These are phyloP conservation scores for Leccinum subspadiceum DNA, from an alignment of 1,284 basidiomycete genomes.

Conservation along the genomic window DNA sequence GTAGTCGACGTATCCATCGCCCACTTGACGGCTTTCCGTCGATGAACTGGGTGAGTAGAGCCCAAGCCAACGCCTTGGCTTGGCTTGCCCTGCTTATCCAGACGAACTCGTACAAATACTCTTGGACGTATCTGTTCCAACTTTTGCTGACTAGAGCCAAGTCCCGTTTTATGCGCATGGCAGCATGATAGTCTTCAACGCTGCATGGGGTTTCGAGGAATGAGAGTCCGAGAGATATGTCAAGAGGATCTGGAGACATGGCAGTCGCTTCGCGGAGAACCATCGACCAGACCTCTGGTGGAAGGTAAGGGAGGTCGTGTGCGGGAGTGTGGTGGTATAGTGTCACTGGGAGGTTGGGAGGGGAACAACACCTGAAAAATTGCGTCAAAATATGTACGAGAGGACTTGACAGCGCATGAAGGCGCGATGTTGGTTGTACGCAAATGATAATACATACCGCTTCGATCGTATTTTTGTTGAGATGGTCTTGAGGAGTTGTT, in stretches of 20 bases:
- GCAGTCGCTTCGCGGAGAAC: constrained; percentile 52
- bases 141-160: constrained; percentile 53
- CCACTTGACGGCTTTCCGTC: constrained; percentile 43
- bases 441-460: constrained; percentile 13
- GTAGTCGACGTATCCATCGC: constrained; percentile 56
- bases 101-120: constrained; percentile 62
- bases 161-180: constrained; percentile 48
- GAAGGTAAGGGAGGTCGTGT: constrained; percentile 43
- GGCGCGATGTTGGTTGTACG: neutral
- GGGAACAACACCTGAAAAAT: constrained; percentile 8
- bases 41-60: constrained; percentile 49
- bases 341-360: constrained; percentile 8
- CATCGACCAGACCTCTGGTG: constrained; percentile 59
- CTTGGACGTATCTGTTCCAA: constrained; percentile 54
- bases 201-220: constrained; percentile 43
- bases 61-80: constrained; percentile 55
- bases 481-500: constrained; percentile 12
- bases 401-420: neutral
- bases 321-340: constrained; percentile 30
- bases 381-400: constrained; percentile 8
- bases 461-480: constrained; percentile 14
- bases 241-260: constrained; percentile 44
- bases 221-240: constrained; percentile 48
- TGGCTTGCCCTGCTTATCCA: constrained; percentile 62
- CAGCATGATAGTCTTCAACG: constrained; percentile 41